Evolutionary conservation across 495 filamentous ascomycete species (phyloP).

Genomic region (Amniculicola lignicola): DNA sequence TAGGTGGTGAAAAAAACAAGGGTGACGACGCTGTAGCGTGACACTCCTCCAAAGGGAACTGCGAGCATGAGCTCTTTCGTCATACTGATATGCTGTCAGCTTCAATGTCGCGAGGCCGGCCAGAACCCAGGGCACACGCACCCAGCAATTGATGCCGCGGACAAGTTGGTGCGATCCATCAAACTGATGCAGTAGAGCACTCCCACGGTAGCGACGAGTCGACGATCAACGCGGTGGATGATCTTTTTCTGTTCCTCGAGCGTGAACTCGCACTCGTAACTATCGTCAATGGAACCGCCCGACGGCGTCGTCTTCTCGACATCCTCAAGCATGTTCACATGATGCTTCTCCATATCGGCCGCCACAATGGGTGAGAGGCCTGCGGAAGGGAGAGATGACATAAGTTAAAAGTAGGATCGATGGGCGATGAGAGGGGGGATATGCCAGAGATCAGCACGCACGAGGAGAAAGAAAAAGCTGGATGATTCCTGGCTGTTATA

Average conservation of each 20-base stretch:
- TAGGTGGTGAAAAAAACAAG: slow-evolving; percentile 69
- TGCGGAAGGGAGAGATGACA: no score
- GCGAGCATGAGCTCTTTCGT: slow-evolving; percentile 50
- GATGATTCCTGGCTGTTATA: no score
- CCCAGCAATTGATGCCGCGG: slow-evolving; percentile 61
- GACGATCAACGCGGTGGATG: slow-evolving; percentile 59
- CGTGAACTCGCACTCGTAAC: slow-evolving; percentile 30
- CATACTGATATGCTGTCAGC: slow-evolving; percentile 43
- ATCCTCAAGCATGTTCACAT: slow-evolving; percentile 5
- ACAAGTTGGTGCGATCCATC: slow-evolving; percentile 69
- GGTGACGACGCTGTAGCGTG: slow-evolving; percentile 52
- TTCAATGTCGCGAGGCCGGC: background rate
- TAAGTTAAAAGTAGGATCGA: no score
- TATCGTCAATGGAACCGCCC: background rate
- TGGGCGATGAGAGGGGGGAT: no score
- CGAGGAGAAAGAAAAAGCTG: no score
- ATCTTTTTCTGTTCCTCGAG: slow-evolving; percentile 42
- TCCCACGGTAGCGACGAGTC: slow-evolving; percentile 62
- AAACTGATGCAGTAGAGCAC: slow-evolving; percentile 63
- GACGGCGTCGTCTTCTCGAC: background rate
- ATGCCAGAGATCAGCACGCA: no score
- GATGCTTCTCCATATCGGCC: slow-evolving; percentile 7
- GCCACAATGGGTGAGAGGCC: slow-evolving; percentile 12
- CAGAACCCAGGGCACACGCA: background rate
- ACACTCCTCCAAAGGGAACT: slow-evolving; percentile 23